phyloP scores from a whole-genome alignment of 352 stramenopile genomes.

The Pythium dissotocum region DNA sequence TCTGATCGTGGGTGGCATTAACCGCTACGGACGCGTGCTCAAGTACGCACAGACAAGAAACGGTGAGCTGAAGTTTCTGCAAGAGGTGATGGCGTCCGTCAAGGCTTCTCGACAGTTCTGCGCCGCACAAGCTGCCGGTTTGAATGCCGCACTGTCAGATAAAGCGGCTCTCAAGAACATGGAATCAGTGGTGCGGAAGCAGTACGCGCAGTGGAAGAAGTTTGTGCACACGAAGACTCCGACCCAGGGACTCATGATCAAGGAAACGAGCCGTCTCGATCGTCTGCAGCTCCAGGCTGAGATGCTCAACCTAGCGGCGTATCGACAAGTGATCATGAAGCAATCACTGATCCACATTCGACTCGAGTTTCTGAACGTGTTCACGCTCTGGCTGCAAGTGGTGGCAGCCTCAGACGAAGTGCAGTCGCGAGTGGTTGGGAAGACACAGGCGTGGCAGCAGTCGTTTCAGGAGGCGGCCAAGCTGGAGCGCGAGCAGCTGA shows the following conservation, averaged over 20 bases:
- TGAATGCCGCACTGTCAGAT: neutral
- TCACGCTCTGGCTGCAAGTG: neutral
- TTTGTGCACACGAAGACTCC: slow-evolving; percentile 5
- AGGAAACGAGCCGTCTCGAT: slow-evolving; percentile 11
- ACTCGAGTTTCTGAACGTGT: neutral
- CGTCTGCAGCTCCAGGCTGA: slow-evolving; percentile 5
- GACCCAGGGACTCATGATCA: slow-evolving; percentile 11
- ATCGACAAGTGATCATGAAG: slow-evolving; percentile 28
- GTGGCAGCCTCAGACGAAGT: neutral
- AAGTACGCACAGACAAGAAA: slow-evolving; percentile 44
- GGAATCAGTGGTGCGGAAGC: neutral
- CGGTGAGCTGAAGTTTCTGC: slow-evolving; percentile 44
- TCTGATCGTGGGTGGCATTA: slow-evolving; percentile 39
- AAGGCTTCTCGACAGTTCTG: neutral
- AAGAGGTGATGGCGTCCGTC: slow-evolving; percentile 2
- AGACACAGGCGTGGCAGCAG: neutral
- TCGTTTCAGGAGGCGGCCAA: neutral
- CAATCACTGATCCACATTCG: slow-evolving; percentile 28
- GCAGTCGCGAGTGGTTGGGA: neutral
- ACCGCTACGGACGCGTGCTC: slow-evolving; percentile 44
- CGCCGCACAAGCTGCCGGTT: neutral
- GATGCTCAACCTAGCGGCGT: slow-evolving; percentile 11
- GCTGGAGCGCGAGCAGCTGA: slow-evolving; percentile 6
- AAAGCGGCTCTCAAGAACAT: neutral
- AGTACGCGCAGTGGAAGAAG: neutral